Base-by-base conservation (phyloP, 2,329 filamentous ascomycete species). In the Lecanoromycetidae sp. region DNA sequence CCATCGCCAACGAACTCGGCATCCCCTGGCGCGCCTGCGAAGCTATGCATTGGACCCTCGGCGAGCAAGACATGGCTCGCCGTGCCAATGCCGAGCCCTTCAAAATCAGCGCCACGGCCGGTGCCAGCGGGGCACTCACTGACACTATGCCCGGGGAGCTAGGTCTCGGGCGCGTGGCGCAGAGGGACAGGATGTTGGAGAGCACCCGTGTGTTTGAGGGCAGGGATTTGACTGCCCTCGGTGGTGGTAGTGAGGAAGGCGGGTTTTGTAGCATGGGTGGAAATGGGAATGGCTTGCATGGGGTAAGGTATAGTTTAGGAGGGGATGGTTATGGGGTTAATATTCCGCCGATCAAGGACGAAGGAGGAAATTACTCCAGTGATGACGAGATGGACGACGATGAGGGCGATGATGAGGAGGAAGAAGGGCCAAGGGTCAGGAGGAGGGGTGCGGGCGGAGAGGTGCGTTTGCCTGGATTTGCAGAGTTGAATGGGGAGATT, bases 21-120 rank as follows among this genome's bases (percentile, higher is more conserved):
- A 82, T 95, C 48, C 91, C 90, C 29, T 96, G 90, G 90, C 77
- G 91, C 59, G 87, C 91, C 15, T 90, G 86, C 39, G 90, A 98
- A 66, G 88, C 87, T 4, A 95, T 95, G 88, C 91, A 96, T 66
- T 98, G 91, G 90, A 84, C 94, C 60, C 73, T 98, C 46, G 90
- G 90, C 53, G 87, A 94, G 63, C 72, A 80, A 57, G 91, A 96
- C 58, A 96, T 98, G 87, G 88, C 88, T 39, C 78, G 84, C 52
- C 82, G 90, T 49, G 90, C 90, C 34, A 91, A 91, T 36, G 87
- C 91, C 30, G 81, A 84, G 6, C 87, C 90, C 1, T 95, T 95
- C 65, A n/a, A n/a, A n/a, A n/a, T n/a, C n/a, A n/a, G n/a, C n/a
- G 79, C 80, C 12, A 72, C 51, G 22, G 30, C 34, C 19, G 29